These are phyloP conservation scores for Brassica cretica DNA, from an alignment of 345 rosid genomes.

Conservation along the genomic window DNA sequence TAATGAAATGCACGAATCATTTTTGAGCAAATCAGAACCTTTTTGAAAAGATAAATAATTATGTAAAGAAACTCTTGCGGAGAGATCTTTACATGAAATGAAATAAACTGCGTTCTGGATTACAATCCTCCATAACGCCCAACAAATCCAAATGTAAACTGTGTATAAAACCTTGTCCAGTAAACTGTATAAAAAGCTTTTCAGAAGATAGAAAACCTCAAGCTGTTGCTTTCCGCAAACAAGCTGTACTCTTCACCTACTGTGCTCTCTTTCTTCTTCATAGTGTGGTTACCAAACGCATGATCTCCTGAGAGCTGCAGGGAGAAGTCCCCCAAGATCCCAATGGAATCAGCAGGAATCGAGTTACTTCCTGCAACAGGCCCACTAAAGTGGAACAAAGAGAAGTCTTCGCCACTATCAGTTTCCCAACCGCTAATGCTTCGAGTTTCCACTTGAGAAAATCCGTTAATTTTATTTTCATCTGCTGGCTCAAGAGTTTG, in stretches of 20 bases:
- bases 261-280: constrained; percentile 45
- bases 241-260: constrained; percentile 76
- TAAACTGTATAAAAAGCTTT: constrained; percentile 17
- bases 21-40: constrained; percentile 23
- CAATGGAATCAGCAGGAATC: constrained; percentile 42
- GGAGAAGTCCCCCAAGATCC: constrained; percentile 46
- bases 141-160: constrained; percentile 17
- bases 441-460: constrained; percentile 34
- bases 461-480: constrained; percentile 15
- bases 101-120: constrained; percentile 28
- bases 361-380: constrained; percentile 64
- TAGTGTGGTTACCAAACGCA: constrained; percentile 43
- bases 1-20: constrained; percentile 1
- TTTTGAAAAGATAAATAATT: constrained; percentile 18
- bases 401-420: constrained; percentile 55
- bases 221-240: constrained; percentile 71
- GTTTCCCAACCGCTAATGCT: constrained; percentile 39
- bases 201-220: constrained; percentile 69
- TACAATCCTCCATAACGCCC: constrained; percentile 5
- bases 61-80: constrained; percentile 2
- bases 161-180: constrained; percentile 27
- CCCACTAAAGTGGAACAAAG: constrained; percentile 88
- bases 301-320: constrained; percentile 53
- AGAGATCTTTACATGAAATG: constrained; percentile 28
- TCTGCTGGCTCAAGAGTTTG: constrained; percentile 42